Conservation (phyloP, 2,329 filamentous ascomycete genomes). For the Ambrosiella xylebori region DNA sequence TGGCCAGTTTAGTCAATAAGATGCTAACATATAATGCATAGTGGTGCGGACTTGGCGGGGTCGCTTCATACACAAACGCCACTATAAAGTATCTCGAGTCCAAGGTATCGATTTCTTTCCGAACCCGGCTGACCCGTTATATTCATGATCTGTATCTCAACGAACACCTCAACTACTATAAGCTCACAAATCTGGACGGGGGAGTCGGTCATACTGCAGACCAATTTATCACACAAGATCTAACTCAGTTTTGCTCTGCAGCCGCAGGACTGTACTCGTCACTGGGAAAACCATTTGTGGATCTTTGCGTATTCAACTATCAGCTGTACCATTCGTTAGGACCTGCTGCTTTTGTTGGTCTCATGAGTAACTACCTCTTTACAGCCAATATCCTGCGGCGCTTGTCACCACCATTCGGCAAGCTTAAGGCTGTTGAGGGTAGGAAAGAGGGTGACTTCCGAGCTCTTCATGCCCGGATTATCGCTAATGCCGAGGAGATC, state of each 20-base stretch:
- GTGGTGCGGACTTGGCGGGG: conserved; percentile 85
- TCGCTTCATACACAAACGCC: conserved; percentile 93
- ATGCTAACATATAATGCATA: conserved; percentile 17
- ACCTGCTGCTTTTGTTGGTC: conserved; percentile 67
- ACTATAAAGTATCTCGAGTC: conserved; percentile 98
- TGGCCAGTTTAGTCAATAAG: not conserved
- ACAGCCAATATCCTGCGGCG: conserved; percentile 79
- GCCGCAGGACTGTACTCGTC: conserved; percentile 90
- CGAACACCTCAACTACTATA: conserved; percentile 91
- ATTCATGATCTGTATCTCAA: conserved; percentile 96
- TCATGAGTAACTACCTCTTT: conserved; percentile 83
- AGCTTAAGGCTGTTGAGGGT: conserved; percentile 89
- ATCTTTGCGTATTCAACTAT: conserved; percentile 94
- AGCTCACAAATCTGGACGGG: conserved; percentile 79
- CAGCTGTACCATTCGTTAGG: conserved; percentile 86
- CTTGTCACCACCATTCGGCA: conserved; percentile 88
- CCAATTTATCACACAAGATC: conserved; percentile 93
- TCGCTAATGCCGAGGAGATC: conserved; percentile 93
- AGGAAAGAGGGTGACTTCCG: conserved; percentile 91
- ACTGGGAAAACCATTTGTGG: conserved; percentile 93
- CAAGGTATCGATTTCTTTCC: conserved; percentile 95
- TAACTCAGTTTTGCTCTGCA: conserved; percentile 86
- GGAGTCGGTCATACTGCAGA: conserved; percentile 84
- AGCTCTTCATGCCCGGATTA: conserved; percentile 73
- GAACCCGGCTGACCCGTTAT: conserved; percentile 83